phyloP scores from a whole-genome alignment of 2,329 filamentous ascomycete genomes.

The Stagonosporopsis vannaccii region DNA sequence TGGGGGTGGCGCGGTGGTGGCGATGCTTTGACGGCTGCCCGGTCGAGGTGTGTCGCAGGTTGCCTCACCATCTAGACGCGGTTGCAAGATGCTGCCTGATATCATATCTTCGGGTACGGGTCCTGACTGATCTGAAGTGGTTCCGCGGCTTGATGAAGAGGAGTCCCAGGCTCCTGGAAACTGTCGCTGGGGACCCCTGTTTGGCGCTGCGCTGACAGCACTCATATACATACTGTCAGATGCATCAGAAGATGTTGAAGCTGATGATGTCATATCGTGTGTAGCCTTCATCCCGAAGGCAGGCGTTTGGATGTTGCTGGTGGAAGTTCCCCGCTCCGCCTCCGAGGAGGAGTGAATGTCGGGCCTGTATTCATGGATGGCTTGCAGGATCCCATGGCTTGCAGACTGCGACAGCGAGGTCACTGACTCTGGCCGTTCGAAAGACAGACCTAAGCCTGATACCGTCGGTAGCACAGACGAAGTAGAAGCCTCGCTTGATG shows the following conservation, averaged over 20 bases:
- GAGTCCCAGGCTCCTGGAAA: slow-evolving; percentile 56
- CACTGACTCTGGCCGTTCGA: slow-evolving; percentile 14
- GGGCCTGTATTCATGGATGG: slow-evolving; percentile 22
- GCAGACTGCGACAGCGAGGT: slow-evolving; percentile 20
- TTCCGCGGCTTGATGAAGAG: slow-evolving; percentile 40
- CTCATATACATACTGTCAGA: slow-evolving; percentile 90
- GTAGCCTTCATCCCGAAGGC: slow-evolving; percentile 4
- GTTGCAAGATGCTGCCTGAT: slow-evolving; percentile 40
- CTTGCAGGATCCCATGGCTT: slow-evolving; percentile 7
- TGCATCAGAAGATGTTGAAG: slow-evolving; percentile 78
- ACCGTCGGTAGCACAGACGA: slow-evolving; percentile 31
- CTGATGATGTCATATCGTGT: slow-evolving; percentile 59
- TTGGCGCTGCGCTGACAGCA: slow-evolving; percentile 59
- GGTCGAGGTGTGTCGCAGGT: slow-evolving; percentile 52
- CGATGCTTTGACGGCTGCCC: slow-evolving; percentile 38
- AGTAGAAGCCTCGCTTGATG: slow-evolving; percentile 27
- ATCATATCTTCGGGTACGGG: slow-evolving; percentile 42
- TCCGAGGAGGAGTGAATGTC: slow-evolving; percentile 22
- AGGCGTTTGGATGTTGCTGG: slow-evolving; percentile 7
- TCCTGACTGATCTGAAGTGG: slow-evolving; percentile 36
- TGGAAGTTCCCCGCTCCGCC: slow-evolving; percentile 13
- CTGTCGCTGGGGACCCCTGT: slow-evolving; percentile 25
- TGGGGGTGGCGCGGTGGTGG: slow-evolving; percentile 19
- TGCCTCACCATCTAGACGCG: slow-evolving; percentile 41
- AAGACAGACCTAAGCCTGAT: slow-evolving; percentile 34